Percentiles rank a stretch among this genome's conserved stretches.
These are phyloP conservation scores for Sclerotinia minor DNA, from an alignment of 2,329 filamentous ascomycete genomes.

Conservation along the genomic window DNA sequence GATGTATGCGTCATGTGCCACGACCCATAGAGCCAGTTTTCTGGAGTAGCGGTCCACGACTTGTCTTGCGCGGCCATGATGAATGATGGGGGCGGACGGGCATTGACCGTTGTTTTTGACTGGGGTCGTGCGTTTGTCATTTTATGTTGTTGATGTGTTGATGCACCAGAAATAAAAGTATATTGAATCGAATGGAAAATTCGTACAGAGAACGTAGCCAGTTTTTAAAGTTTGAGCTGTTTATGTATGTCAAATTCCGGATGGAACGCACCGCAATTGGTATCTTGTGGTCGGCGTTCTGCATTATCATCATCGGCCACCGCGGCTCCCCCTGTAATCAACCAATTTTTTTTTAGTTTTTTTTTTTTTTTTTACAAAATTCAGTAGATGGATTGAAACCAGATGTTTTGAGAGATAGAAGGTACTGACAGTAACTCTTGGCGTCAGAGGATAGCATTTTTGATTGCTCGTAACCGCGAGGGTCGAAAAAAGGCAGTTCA, in stretches of 20 bases:
- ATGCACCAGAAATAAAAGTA: not conserved
- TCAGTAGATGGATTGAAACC: not conserved
- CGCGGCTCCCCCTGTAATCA: not conserved
- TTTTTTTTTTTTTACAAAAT: too few relatives aligned
- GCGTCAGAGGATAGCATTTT: not conserved
- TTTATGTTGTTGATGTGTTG: not conserved
- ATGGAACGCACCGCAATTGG: not conserved
- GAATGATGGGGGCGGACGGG: conserved; percentile 7
- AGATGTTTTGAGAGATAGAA: not conserved
- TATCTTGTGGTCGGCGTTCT: conserved; percentile 7
- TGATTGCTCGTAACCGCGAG: not conserved
- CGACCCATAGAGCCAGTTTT: conserved; percentile 15
- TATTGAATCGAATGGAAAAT: too few relatives aligned
- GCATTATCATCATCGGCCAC: not conserved
- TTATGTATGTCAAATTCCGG: not conserved
- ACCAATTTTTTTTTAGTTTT: not conserved
- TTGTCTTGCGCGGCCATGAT: not conserved
- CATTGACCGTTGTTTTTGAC: not conserved
- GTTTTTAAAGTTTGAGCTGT: not conserved
- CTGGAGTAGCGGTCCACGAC: conserved; percentile 14
- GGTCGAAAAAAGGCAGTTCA: not conserved
- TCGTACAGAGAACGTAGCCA: too few relatives aligned
- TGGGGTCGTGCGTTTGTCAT: not conserved
- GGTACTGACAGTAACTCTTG: too few relatives aligned
- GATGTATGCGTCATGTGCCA: conserved; percentile 20